phyloP scores from a whole-genome alignment of 1,284 basidiomycete species.

The Amylostereum chailletii region DNA sequence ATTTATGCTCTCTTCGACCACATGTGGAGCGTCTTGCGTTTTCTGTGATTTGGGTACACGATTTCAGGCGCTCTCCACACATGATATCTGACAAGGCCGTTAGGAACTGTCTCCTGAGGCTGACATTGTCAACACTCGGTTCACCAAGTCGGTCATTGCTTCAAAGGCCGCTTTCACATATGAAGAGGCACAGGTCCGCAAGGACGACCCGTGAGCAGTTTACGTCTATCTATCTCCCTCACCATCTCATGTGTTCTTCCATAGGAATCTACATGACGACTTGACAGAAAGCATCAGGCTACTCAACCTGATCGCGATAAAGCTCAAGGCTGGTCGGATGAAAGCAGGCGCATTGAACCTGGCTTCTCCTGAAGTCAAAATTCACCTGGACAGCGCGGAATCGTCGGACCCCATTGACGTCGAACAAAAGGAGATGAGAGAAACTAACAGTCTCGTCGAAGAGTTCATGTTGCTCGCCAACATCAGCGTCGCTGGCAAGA shows the following conservation, averaged over 20 bases:
- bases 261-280: slow-evolving; percentile 69
- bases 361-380: slow-evolving; percentile 96
- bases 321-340: slow-evolving; percentile 85
- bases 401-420: slow-evolving; percentile 95
- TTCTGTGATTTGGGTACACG: slow-evolving; percentile 88
- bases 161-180: slow-evolving; percentile 98
- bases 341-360: slow-evolving; percentile 92
- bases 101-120: slow-evolving; percentile 84
- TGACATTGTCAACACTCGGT: slow-evolving; percentile 86
- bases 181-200: slow-evolving; percentile 90
- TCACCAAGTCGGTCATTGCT: slow-evolving; percentile 94
- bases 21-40: slow-evolving; percentile 94
- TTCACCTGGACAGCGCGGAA: slow-evolving; percentile 89
- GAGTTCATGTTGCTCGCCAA: slow-evolving; percentile 99
- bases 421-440: slow-evolving; percentile 88
- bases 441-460: slow-evolving; percentile 97
- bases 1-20: slow-evolving; percentile 90
- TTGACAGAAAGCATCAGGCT: slow-evolving; percentile 87
- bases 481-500: slow-evolving; percentile 87
- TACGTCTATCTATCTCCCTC: too few relatives aligned
- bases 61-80: neutral
- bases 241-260: slow-evolving; percentile 3
- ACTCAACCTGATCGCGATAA: slow-evolving; percentile 82
- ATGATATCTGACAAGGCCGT: neutral
- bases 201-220: slow-evolving; percentile 75